Evolutionary conservation across 495 filamentous ascomycete genomes (phyloP), one percentile per base, ranked within the genome.

Genomic region (Aspergillus egyptiacus): DNA sequence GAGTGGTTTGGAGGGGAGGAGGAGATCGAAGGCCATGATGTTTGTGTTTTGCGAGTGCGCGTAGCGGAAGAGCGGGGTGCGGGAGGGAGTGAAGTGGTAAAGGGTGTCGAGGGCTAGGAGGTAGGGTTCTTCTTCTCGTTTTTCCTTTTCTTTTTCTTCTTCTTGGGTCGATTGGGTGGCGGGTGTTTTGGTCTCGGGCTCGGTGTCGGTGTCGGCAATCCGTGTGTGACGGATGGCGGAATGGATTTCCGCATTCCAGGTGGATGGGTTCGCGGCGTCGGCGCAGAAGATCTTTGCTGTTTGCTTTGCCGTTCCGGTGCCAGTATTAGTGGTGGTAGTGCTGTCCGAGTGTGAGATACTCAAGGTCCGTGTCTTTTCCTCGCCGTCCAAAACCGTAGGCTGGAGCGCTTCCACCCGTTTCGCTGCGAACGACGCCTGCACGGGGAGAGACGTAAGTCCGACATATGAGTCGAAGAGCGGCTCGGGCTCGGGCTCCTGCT

Each of bases 21-120:
- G 25, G 7, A 70, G 58, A 30, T 70, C 67, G 39, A 69, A 70
- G 7, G 68, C 69, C 68, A 75, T 73, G 23, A 77, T 51, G 8
- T 69, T 71, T 8, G 71, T 67, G 6, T 68, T 38, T 10, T 76
- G 59, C 1, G 42, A 35, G 5, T 46, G 32, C 1, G 72, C 67
- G 47, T 67, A 63, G 8, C 55, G 23, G 18, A 77, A 56, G 22
- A 76, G 57, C 0, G 68, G 62, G 10, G 55, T 43, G 5, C 74
- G 64, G 0, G 74, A 75, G 1, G 75, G 75, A 1, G 57, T 54
- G 59, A 77, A 77, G 47, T 79, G 73, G 35, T 77, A 77, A 2
- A 75, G 45, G 7, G 70, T 71, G 50, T 79, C 75, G 0, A 77
- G 65, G 2, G 70, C 75, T 10, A 77, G 61, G 13, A 79, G 61